Evolutionary conservation across 768 basidiomycete genomes (phyloP).

Genomic region (Hygrocybe punicea): DNA sequence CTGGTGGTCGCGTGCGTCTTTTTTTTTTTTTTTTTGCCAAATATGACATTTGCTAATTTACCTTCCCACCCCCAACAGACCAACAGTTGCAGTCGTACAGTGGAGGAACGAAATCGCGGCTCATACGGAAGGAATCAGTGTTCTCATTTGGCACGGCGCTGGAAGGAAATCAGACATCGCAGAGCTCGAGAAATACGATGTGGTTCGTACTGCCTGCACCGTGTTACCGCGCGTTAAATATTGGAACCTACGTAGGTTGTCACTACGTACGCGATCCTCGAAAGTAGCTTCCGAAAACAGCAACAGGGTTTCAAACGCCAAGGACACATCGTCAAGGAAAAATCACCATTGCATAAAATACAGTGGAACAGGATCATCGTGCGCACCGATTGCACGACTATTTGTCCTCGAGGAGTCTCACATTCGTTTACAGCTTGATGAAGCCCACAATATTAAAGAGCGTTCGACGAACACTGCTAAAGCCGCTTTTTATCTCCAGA

Average conservation of each 20-base stretch:
- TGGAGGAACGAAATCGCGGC: slow-evolving; percentile 92
- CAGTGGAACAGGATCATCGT: slow-evolving; percentile 82
- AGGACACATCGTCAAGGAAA: slow-evolving; percentile 79
- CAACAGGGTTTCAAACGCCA: slow-evolving; percentile 88
- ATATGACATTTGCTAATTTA: slow-evolving; percentile 53
- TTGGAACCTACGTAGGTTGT: slow-evolving; percentile 51
- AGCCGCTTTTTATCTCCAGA: slow-evolving; percentile 86
- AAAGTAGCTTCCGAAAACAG: slow-evolving; percentile 90
- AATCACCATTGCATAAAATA: slow-evolving; percentile 78
- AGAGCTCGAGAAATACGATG: slow-evolving; percentile 80
- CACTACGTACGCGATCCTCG: slow-evolving; percentile 84
- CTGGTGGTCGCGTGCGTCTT: slow-evolving; percentile 83
- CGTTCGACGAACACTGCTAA: slow-evolving; percentile 92
- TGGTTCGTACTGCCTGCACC: slow-evolving; percentile 48
- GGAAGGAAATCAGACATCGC: slow-evolving; percentile 63
- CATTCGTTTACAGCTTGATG: slow-evolving; percentile 61
- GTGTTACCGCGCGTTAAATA: neutral
- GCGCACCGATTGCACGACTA: slow-evolving; percentile 25
- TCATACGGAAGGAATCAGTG: slow-evolving; percentile 80
- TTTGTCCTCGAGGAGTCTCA: neutral
- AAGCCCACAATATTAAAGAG: slow-evolving; percentile 98
- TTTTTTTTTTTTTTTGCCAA: neutral
- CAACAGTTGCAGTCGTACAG: slow-evolving; percentile 63
- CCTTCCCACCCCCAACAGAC: slow-evolving; percentile 33
- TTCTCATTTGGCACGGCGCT: slow-evolving; percentile 89